Evolutionary conservation across 805 yeast species (phyloP), one percentile per base, ranked within the genome.

Genomic region (Blastobotrys parvus): DNA sequence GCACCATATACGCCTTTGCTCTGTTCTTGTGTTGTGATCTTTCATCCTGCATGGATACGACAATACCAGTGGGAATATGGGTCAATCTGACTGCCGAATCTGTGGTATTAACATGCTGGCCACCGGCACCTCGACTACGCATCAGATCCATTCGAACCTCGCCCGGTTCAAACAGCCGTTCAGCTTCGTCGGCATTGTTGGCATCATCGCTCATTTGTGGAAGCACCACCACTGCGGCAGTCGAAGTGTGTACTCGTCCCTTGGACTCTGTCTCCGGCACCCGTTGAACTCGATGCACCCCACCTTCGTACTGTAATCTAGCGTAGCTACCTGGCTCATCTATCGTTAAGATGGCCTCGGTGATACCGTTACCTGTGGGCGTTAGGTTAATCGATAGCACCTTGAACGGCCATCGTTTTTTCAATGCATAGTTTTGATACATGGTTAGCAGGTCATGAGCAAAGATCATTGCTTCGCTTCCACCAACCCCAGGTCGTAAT

Each of bases 61-160:
- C 79, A 32, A 86, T 78, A 2, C 97, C 97, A 0, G 95, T 79
- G 3, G 97, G 97, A 13, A 83, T 68, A 64, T 92, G 98, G 1
- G 90, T 87, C 21, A 92, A 66, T 54, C 98, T 72, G 11, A 92
- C 97, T 0, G 98, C 98, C 1, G 96, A 87, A 58, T 90, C 97
- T 0, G 97, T 92, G 11, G 95, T 90, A 59, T 90, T 90, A 30
- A 90, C 98, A 58, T 90, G 97, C 66, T 90, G 98, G 0, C 98
- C 98, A 44, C 98, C 98, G 50, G 92, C 82, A 2, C 98, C 98
- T 44, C 95, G 79, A 0, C 97, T 86, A 52, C 98, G 72, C 95
- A 90, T 92, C n/a, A 92, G 88, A 59, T 92, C 98, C 3, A 92
- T 78, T 44, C 96, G 72, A 18, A 92, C 78, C 55, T 92, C 98